Conservation (phyloP, 139 green algal genomes). For the Chlorella ohadii region DNA sequence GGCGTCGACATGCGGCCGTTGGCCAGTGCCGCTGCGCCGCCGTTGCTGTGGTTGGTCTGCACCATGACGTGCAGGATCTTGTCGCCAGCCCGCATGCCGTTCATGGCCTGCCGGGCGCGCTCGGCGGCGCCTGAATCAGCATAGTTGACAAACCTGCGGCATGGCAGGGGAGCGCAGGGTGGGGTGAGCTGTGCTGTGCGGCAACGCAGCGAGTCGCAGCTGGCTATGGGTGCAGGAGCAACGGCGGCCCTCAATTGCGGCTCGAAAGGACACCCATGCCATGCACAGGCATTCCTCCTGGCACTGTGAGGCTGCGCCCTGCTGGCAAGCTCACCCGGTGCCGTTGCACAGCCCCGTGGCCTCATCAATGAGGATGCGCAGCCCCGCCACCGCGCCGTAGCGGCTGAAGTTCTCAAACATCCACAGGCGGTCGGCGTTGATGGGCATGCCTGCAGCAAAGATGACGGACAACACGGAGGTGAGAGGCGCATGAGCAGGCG, state of each 20-base stretch:
- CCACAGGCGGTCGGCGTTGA: constrained; percentile 46
- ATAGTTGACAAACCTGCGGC: constrained; percentile 36
- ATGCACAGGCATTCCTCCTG: too few species aligned
- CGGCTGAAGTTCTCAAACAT: constrained; percentile 49
- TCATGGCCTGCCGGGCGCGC: constrained; percentile 33
- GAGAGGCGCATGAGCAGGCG: neutral
- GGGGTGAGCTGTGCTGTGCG: too few species aligned
- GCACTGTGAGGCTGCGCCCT: too few species aligned
- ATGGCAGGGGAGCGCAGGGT: neutral
- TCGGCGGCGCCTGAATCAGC: neutral
- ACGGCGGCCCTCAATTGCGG: too few species aligned
- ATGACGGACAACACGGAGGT: too few species aligned
- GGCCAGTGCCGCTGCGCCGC: neutral
- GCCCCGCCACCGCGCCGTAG: constrained; percentile 35
- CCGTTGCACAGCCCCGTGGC: constrained; percentile 29
- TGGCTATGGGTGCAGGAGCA: too few species aligned
- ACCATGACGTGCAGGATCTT: constrained; percentile 43
- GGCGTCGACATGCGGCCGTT: neutral
- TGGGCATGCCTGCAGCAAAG: constrained; percentile 27
- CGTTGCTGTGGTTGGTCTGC: constrained; percentile 20
- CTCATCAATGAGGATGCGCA: constrained; percentile 38
- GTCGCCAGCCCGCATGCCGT: constrained; percentile 34
- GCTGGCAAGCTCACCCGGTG: constrained; percentile 23
- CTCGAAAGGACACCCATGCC: too few species aligned
- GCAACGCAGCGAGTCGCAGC: too few species aligned